Percentiles rank a stretch among this genome's conserved stretches.
phyloP scores from a whole-genome alignment of 352 stramenopile species.

The Phytophthora cryptogea region DNA sequence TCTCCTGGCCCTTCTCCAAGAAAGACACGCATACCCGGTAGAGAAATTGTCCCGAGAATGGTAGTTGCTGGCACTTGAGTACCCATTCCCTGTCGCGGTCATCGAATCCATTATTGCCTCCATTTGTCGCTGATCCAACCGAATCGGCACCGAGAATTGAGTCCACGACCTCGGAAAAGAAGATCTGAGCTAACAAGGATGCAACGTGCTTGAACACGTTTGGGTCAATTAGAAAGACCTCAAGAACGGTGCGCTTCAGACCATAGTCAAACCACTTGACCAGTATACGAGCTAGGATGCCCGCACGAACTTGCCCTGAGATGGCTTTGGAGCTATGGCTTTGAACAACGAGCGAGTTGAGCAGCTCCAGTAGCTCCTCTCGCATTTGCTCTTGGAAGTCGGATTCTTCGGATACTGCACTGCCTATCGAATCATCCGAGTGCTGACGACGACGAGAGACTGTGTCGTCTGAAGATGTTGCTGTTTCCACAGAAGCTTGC shows the following conservation, averaged over 20 bases:
- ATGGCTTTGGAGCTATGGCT: constrained; percentile 38
- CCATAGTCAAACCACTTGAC: constrained; percentile 88
- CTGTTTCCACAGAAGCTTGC: background rate
- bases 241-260: constrained; percentile 56
- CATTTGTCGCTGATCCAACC: constrained; percentile 10
- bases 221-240: constrained; percentile 65
- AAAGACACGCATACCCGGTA: constrained; percentile 76
- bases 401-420: constrained; percentile 38
- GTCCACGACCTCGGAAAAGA: constrained; percentile 73
- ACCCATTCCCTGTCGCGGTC: constrained; percentile 83
- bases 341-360: constrained; percentile 67
- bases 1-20: constrained; percentile 41
- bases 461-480: constrained; percentile 8
- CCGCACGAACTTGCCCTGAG: constrained; percentile 49
- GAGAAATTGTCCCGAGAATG: constrained; percentile 81
- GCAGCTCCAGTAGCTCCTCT: constrained; percentile 61
- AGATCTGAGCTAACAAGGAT: constrained; percentile 67
- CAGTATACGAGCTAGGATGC: constrained; percentile 77
- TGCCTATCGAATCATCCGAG: constrained; percentile 29
- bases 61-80: constrained; percentile 68
- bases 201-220: constrained; percentile 66
- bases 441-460: constrained; percentile 40
- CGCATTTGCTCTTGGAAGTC: constrained; percentile 63
- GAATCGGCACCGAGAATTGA: constrained; percentile 42
- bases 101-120: constrained; percentile 46